A percentile compares a stretch with the other conserved stretches of the same genome.
These are phyloP conservation scores for Russula earlei DNA, from an alignment of 768 basidiomycete species.

Conservation along the genomic window DNA sequence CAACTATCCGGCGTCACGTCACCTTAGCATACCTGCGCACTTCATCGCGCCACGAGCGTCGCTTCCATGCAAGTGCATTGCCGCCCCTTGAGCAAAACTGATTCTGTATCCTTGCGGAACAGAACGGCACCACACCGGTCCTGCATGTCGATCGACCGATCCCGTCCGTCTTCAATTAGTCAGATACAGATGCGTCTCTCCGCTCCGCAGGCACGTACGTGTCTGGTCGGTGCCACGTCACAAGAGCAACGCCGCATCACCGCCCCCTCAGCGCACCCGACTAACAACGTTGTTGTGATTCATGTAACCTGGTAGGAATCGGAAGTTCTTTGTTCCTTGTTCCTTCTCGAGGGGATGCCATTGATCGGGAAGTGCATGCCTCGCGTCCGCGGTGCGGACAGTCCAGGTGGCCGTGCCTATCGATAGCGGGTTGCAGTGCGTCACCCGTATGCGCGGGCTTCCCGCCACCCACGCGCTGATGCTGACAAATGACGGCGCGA, in stretches of 20 bases:
- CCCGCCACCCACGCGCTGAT: slow-evolving; percentile 13
- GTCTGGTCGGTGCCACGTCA: slow-evolving; percentile 14
- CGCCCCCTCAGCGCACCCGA: slow-evolving; percentile 18
- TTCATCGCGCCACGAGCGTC: slow-evolving; percentile 12
- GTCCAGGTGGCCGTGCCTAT: slow-evolving; percentile 15
- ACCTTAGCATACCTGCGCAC: slow-evolving; percentile 1
- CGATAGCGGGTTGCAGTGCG: slow-evolving; percentile 14
- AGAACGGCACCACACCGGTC: not conserved
- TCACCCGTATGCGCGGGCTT: slow-evolving; percentile 11
- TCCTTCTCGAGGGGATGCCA: slow-evolving; percentile 4
- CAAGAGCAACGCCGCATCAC: slow-evolving; percentile 15
- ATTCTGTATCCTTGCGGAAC: slow-evolving; percentile 2
- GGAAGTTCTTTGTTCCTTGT: slow-evolving; percentile 14
- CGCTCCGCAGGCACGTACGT: slow-evolving; percentile 9
- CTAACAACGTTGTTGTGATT: slow-evolving; percentile 11
- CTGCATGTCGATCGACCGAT: slow-evolving; percentile 8
- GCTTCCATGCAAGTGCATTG: slow-evolving; percentile 13
- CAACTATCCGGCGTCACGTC: slow-evolving; percentile 11
- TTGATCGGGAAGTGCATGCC: slow-evolving; percentile 18
- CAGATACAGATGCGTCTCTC: not conserved
- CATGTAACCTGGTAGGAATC: slow-evolving; percentile 3
- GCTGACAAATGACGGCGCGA: slow-evolving; percentile 8
- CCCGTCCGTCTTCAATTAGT: not conserved
- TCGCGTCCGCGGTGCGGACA: slow-evolving; percentile 17
- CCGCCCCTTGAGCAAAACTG: slow-evolving; percentile 9